Percentiles rank a stretch among this genome's conserved stretches.
Evolutionary conservation across 2,329 filamentous ascomycete genomes (phyloP).

Genomic region (Calonectria henricotiae): DNA sequence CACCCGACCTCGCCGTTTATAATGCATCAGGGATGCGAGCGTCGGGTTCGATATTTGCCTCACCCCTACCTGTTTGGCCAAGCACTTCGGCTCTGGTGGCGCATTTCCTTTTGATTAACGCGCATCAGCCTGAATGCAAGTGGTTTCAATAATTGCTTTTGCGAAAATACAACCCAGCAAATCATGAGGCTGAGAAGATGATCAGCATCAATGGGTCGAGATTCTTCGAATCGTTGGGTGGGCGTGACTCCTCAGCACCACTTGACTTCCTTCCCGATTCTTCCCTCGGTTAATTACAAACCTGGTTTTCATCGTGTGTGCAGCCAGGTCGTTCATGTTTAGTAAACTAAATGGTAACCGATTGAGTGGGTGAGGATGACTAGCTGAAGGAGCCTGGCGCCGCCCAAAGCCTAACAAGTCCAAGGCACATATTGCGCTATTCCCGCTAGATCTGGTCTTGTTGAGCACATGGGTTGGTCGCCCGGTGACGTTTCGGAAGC

Average conservation of each 20-base stretch:
- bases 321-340: conserved; percentile 10
- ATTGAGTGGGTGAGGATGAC: conserved; percentile 35
- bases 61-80: conserved; percentile 26
- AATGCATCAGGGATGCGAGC: conserved; percentile 15
- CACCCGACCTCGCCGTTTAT: background rate
- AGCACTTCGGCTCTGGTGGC: conserved; percentile 12
- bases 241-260: conserved; percentile 9
- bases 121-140: conserved; percentile 42
- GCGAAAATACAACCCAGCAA: conserved; percentile 33
- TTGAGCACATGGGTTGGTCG: conserved; percentile 35
- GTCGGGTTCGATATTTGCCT: conserved; percentile 18
- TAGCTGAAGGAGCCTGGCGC: conserved; percentile 26
- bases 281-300: conserved; percentile 26
- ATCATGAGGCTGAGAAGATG: conserved; percentile 36
- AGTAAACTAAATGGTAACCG: conserved; percentile 17
- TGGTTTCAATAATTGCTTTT: conserved; percentile 42
- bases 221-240: conserved; percentile 16
- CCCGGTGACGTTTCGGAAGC: conserved; percentile 28
- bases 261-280: conserved; percentile 17
- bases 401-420: conserved; percentile 25
- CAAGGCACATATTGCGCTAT: conserved; percentile 40
- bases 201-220: conserved; percentile 23
- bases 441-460: conserved; percentile 36
- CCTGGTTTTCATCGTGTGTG: conserved; percentile 20
- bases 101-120: conserved; percentile 40